Evolutionary conservation across 805 yeast genomes (phyloP).

Genomic region (Suhomyces sp.): DNA sequence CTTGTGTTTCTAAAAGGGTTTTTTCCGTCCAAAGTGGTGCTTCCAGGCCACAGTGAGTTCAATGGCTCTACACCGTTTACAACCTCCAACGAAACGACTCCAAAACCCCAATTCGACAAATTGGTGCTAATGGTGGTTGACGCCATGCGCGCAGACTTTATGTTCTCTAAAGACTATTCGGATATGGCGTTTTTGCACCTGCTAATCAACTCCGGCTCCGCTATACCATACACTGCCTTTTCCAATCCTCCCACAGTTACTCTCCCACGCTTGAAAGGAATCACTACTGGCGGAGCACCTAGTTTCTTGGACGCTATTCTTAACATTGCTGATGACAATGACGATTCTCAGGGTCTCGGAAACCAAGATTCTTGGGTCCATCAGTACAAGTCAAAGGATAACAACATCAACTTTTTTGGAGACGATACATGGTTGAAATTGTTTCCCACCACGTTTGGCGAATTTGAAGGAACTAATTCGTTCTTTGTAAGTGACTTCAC

Average conservation of each 20-base stretch:
- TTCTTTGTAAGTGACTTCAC: slow-evolving; percentile 94
- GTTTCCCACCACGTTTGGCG: slow-evolving; percentile 67
- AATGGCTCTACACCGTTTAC: slow-evolving; percentile 21
- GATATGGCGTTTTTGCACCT: slow-evolving; percentile 65
- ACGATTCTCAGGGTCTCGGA: slow-evolving; percentile 60
- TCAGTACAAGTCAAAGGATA: slow-evolving; percentile 46
- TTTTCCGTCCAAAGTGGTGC: slow-evolving; percentile 82
- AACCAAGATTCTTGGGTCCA: slow-evolving; percentile 85
- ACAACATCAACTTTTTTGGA: slow-evolving; percentile 76
- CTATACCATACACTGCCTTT: slow-evolving; percentile 85
- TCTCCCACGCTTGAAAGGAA: slow-evolving; percentile 86
- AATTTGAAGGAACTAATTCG: slow-evolving; percentile 83
- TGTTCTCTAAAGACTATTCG: slow-evolving; percentile 59
- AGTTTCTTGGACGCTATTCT: slow-evolving; percentile 90
- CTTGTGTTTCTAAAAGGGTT: slow-evolving; percentile 75
- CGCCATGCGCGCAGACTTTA: slow-evolving; percentile 87
- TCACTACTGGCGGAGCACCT: slow-evolving; percentile 93
- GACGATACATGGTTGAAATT: slow-evolving; percentile 97
- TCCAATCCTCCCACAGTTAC: slow-evolving; percentile 98
- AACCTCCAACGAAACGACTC: slow-evolving; percentile 10
- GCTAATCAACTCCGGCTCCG: slow-evolving; percentile 62
- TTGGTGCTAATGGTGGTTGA: slow-evolving; percentile 85
- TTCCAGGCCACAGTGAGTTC: slow-evolving; percentile 53
- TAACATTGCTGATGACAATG: slow-evolving; percentile 89
- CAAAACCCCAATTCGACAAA: slow-evolving; percentile 54